Percentiles rank a stretch among this genome's conserved stretches.
Conservation (phyloP, 2,329 filamentous ascomycete species). For the Ophidiomyces ophidiicola region DNA sequence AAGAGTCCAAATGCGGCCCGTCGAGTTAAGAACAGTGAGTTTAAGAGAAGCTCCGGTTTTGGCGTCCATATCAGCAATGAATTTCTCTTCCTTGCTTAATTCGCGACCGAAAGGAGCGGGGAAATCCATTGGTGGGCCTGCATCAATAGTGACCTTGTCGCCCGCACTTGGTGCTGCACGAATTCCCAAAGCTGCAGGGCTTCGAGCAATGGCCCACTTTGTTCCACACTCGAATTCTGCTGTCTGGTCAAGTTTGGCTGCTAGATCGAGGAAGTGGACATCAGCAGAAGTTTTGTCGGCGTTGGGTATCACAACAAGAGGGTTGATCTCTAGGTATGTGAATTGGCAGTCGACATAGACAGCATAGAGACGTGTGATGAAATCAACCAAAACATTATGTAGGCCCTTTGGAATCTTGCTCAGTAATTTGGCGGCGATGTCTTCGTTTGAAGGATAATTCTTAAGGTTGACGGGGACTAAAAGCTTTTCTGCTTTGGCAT, state of each 20-base stretch:
- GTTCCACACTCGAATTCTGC: constrained; percentile 98
- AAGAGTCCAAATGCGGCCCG: constrained; percentile 91
- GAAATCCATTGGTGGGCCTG: constrained; percentile 96
- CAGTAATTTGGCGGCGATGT: constrained; percentile 73
- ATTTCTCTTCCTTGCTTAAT: constrained; percentile 96
- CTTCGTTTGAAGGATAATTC: constrained; percentile 89
- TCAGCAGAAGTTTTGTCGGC: constrained; percentile 79
- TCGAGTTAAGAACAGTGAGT: constrained; percentile 85
- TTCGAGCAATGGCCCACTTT: constrained; percentile 96
- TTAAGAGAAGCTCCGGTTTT: constrained; percentile 99
- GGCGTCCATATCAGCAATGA: constrained; percentile 95
- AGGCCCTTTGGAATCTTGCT: constrained; percentile 90
- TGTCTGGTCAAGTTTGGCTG: constrained; percentile 97
- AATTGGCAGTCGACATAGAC: constrained; percentile 99
- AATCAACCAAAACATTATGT: constrained; percentile 97
- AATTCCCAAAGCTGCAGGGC: constrained; percentile 75
- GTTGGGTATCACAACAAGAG: constrained; percentile 94
- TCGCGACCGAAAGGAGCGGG: constrained; percentile 97
- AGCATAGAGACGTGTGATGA: constrained; percentile 94
- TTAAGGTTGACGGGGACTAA: constrained; percentile 90
- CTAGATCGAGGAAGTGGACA: constrained; percentile 95
- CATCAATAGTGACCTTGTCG: constrained; percentile 82
- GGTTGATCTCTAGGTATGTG: constrained; percentile 99
- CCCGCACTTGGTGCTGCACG: constrained; percentile 48
- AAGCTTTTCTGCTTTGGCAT: constrained; percentile 97